Percentiles rank a stretch among this genome's conserved stretches.
These are phyloP conservation scores for Carex kokanica DNA, from an alignment of 176 grass and related monocot genomes.

Conservation along the genomic window DNA sequence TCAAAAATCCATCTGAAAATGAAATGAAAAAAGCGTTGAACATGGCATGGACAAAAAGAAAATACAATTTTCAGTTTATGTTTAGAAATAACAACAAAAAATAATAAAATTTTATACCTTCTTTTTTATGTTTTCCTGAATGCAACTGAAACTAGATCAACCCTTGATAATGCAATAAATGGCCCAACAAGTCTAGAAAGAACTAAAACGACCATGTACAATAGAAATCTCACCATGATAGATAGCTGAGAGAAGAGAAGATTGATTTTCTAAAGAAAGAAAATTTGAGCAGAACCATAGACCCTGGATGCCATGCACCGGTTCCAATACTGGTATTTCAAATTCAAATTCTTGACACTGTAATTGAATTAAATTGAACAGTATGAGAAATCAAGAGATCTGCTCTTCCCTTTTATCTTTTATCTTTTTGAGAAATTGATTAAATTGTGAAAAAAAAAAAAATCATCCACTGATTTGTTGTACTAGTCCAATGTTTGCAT, in stretches of 20 bases:
- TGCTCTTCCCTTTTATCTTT: background rate
- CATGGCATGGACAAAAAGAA: background rate
- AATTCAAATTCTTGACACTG: background rate
- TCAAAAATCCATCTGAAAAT: slow-evolving; percentile 87
- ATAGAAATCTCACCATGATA: slow-evolving; percentile 10
- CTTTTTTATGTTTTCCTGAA: background rate
- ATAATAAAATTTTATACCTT: background rate
- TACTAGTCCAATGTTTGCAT: background rate
- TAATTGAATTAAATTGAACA: slow-evolving; percentile 5
- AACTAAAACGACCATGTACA: background rate
- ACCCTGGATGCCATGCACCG: slow-evolving; percentile 10
- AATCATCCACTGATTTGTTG: background rate
- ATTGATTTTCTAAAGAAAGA: slow-evolving; percentile 24
- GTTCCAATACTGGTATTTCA: slow-evolving; percentile 7
- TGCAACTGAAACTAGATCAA: background rate
- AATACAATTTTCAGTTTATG: background rate
- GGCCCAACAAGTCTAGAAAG: background rate
- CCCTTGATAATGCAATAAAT: background rate
- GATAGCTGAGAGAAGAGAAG: slow-evolving; percentile 23
- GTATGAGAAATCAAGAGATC: background rate
- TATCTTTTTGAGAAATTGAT: background rate
- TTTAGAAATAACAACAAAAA: slow-evolving; percentile 9
- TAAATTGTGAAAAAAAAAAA: background rate
- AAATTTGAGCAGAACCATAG: slow-evolving; percentile 28
- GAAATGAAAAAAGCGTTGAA: background rate